A percentile compares a stretch with the other conserved stretches of the same genome.
phyloP scores from a whole-genome alignment of 2,329 filamentous ascomycete species.

The Penicillium vulpinum region DNA sequence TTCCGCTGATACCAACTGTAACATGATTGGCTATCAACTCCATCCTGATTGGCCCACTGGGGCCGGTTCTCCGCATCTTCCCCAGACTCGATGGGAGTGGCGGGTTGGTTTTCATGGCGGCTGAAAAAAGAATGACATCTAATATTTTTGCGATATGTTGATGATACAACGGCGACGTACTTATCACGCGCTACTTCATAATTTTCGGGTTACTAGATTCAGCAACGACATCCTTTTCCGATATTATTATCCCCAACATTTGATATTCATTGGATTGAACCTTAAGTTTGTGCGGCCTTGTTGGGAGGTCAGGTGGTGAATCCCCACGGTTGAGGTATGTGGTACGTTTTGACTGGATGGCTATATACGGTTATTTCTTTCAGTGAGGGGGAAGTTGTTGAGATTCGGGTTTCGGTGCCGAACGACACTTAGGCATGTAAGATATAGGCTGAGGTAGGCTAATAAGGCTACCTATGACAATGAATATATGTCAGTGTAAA shows the following conservation, averaged over 20 bases:
- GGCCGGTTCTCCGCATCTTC: background rate
- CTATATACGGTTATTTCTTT: background rate
- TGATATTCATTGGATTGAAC: background rate
- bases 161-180: background rate
- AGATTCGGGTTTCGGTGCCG: background rate
- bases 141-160: background rate
- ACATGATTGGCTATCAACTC: constrained; percentile 13
- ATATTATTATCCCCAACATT: background rate
- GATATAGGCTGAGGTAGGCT: no score
- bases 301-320: constrained; percentile 6
- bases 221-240: background rate
- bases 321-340: background rate
- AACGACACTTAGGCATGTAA: no score
- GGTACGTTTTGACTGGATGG: constrained; percentile 4
- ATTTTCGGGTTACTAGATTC: background rate
- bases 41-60: background rate
- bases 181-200: background rate
- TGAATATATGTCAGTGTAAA: background rate
- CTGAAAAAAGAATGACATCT: background rate
- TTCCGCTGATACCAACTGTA: constrained; percentile 2
- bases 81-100: background rate
- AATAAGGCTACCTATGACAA: background rate
- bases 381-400: background rate
- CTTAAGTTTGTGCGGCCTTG: background rate
- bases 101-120: background rate